phyloP scores from a whole-genome alignment of 768 basidiomycete genomes.

The Rhodocollybia butyracea region DNA sequence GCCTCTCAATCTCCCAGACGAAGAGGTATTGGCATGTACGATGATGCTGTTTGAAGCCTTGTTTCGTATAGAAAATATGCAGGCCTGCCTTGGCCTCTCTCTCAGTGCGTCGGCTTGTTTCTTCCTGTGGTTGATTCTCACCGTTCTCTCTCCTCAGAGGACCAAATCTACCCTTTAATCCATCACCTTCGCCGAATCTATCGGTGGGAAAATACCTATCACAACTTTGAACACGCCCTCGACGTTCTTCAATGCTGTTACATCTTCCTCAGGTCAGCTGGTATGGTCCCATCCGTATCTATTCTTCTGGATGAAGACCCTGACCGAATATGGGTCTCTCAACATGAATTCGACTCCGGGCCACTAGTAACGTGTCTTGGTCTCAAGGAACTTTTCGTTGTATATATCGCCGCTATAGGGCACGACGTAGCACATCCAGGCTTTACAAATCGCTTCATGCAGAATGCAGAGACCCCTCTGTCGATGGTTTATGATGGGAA shows the following conservation, averaged over 20 bases:
- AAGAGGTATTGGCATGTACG: constrained; percentile 79
- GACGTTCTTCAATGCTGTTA: constrained; percentile 95
- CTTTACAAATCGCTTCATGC: constrained; percentile 91
- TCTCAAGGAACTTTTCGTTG: constrained; percentile 74
- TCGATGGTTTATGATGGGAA: constrained; percentile 86
- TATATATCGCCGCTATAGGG: constrained; percentile 91
- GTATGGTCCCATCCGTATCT: constrained; percentile 75
- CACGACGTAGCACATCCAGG: constrained; percentile 99
- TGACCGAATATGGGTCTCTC: constrained; percentile 39
- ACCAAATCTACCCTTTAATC: constrained; percentile 73
- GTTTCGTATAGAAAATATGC: constrained; percentile 73
- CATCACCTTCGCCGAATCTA: constrained; percentile 91
- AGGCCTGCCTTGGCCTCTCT: constrained; percentile 51
- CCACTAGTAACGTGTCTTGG: constrained; percentile 41
- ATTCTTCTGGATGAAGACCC: constrained; percentile 52
- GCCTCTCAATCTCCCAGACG: constrained; percentile 77
- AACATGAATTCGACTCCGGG: constrained; percentile 33
- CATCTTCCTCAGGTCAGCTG: constrained; percentile 75
- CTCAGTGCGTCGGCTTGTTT: constrained; percentile 41
- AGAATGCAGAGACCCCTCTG: constrained; percentile 90
- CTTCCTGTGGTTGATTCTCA: constrained; percentile 13
- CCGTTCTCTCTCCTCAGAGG: constrained; percentile 35
- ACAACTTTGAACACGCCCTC: constrained; percentile 96
- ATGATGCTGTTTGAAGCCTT: constrained; percentile 85
- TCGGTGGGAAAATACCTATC: constrained; percentile 88